A percentile compares a stretch with the other conserved stretches of the same genome.
Evolutionary conservation across 805 yeast species (phyloP).

Genomic region (Metschnikowia similis): DNA sequence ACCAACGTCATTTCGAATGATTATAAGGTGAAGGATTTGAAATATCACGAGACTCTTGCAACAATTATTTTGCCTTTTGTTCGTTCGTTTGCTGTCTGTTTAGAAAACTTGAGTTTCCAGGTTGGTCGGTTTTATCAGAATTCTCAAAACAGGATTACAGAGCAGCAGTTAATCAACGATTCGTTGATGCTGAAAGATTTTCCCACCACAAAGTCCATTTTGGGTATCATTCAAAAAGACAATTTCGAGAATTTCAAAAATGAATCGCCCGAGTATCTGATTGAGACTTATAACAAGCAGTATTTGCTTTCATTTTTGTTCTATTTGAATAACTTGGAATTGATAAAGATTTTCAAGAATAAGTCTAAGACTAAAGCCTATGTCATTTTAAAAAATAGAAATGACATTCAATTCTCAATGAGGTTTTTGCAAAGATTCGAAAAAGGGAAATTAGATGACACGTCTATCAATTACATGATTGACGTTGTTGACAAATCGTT

Average conservation of each 20-base stretch:
- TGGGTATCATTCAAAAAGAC: slow-evolving; percentile 15
- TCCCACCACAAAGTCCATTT: slow-evolving; percentile 15
- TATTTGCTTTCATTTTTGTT: slow-evolving; percentile 37
- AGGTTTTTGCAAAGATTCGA: slow-evolving; percentile 22
- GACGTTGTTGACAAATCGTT: slow-evolving; percentile 32
- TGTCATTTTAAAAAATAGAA: slow-evolving; percentile 27
- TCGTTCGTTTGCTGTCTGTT: slow-evolving; percentile 29
- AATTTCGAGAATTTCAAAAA: slow-evolving; percentile 13
- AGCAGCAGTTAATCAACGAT: slow-evolving; percentile 23
- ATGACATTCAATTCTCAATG: slow-evolving; percentile 25
- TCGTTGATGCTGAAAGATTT: slow-evolving; percentile 19
- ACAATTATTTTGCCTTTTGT: slow-evolving; percentile 33
- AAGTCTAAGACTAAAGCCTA: slow-evolving; percentile 39
- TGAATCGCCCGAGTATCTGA: slow-evolving; percentile 15
- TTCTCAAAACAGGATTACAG: slow-evolving; percentile 13
- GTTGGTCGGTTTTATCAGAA: slow-evolving; percentile 9
- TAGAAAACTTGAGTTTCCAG: slow-evolving; percentile 17
- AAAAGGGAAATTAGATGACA: slow-evolving; percentile 15
- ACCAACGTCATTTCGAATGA: slow-evolving; percentile 15
- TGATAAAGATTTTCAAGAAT: slow-evolving; percentile 37
- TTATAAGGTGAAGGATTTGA: slow-evolving; percentile 21
- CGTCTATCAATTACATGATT: slow-evolving; percentile 26
- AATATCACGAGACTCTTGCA: slow-evolving; percentile 23
- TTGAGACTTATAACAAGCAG: slow-evolving; percentile 40
- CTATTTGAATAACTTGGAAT: slow-evolving; percentile 31